Evolutionary conservation across 2,329 filamentous ascomycete species (phyloP), one percentile per base, ranked within the genome.

Genomic region (Ophiocordyceps camponoti-floridani): DNA sequence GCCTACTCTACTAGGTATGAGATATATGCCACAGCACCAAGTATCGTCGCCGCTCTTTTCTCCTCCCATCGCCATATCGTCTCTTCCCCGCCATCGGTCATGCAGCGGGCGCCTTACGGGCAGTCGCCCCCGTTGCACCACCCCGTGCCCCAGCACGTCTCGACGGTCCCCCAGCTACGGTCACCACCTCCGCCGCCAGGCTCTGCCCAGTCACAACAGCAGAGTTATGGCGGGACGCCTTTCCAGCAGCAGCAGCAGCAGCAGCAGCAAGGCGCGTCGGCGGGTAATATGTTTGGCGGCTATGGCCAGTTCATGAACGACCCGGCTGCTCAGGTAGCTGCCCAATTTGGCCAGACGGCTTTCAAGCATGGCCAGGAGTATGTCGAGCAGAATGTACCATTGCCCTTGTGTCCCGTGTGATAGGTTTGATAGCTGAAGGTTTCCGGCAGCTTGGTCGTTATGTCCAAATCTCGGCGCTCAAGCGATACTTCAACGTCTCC

Each of bases 401-500:
- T 18, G n/a, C 35, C 18, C 18, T 19, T 19, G 14, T 37, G 7
- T 5, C 35, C 4, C 14, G 8, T 16, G 14, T n/a, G 8, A n/a
- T 16, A 47, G 55, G 50, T 52, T 51, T 41, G 40, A 40, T 27
- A 18, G 35, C 35, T 38, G 35, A 38, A 18, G n/a, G n/a, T 38
- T 3, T 4, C 13, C n/a, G 9, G 11, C 45, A 73, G 70, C 64
- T 75, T 51, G 73, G 73, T 51, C 71, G 73, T 62, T 95, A 89
- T 65, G 80, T 98, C 64, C 94, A 88, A 57, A 83, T 96, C 54
- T 82, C 83, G 13, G 85, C 86, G 16, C 73, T 98, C 41, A 98
- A 98, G 65, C 91, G 95, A 66, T 98, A 96, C 73, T 98, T 98
- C 70, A 95, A 96, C 66, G 91, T 98, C 51, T 93, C 88, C 52